phyloP scores from a whole-genome alignment of 495 filamentous ascomycete species.

The Daldinia vernicosa region DNA sequence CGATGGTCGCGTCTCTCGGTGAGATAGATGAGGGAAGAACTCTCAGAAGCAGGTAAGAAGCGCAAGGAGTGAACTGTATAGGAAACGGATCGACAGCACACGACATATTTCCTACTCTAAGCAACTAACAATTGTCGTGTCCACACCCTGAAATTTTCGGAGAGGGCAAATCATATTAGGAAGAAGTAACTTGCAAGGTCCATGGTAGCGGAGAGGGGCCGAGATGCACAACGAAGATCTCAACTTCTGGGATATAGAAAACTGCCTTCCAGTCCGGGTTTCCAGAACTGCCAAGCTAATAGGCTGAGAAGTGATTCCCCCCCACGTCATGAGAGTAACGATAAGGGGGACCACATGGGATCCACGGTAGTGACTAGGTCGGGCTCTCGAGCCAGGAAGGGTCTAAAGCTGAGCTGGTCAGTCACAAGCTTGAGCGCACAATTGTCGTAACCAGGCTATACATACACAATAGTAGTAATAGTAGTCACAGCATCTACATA shows the following conservation, averaged over 20 bases:
- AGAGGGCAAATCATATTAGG: constrained; percentile 27
- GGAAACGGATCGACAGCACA: constrained; percentile 37
- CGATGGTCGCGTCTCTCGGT: constrained; percentile 19
- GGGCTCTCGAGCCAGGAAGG: constrained; percentile 2
- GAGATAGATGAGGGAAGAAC: constrained; percentile 16
- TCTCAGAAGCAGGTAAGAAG: constrained; percentile 25
- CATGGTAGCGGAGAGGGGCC: constrained; percentile 12
- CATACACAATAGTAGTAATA: not conserved
- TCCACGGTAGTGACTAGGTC: constrained; percentile 12
- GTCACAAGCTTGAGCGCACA: constrained; percentile 16
- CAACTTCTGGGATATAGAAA: constrained; percentile 37
- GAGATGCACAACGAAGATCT: constrained; percentile 36
- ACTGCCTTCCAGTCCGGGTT: constrained; percentile 20
- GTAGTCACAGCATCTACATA: not conserved
- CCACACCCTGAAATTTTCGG: constrained; percentile 25
- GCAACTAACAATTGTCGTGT: constrained; percentile 15
- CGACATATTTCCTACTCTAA: constrained; percentile 30
- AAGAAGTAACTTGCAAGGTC: constrained; percentile 25
- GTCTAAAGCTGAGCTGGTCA: constrained; percentile 11
- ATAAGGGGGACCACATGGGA: constrained; percentile 21
- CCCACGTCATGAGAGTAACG: constrained; percentile 28
- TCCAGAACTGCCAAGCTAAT: constrained; percentile 31
- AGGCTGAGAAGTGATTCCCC: constrained; percentile 8
- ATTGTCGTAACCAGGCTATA: constrained; percentile 9
- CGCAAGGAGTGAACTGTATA: constrained; percentile 20